Evolutionary conservation across 345 rosid genomes (phyloP).

Genomic region (Rhizophora mangle): DNA sequence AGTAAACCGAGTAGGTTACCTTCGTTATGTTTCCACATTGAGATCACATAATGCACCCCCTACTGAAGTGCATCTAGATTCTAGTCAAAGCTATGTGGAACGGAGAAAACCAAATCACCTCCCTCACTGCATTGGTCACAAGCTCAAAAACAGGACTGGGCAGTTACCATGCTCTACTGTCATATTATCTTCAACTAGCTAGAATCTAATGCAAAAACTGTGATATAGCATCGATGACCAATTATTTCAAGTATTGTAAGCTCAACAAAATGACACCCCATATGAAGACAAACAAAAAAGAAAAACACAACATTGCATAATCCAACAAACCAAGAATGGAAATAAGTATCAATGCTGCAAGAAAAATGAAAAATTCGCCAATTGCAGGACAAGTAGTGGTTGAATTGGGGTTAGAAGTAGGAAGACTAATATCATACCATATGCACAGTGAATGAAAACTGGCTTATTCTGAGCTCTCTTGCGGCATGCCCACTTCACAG

Average conservation of each 20-base stretch:
- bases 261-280: background rate
- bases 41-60: no score
- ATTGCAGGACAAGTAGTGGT: background rate
- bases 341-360: background rate
- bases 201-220: background rate
- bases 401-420: no score
- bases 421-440: conserved; percentile 41
- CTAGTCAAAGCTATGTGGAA: no score
- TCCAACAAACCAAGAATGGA: no score
- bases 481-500: conserved; percentile 69
- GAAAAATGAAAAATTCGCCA: background rate
- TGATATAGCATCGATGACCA: background rate
- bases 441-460: conserved; percentile 61
- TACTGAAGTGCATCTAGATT: no score
- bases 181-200: background rate
- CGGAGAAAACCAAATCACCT: no score
- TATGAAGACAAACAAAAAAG: no score
- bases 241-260: background rate
- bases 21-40: no score
- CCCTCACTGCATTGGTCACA: no score
- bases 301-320: no score
- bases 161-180: background rate
- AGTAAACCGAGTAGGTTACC: no score
- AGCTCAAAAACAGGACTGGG: no score
- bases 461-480: conserved; percentile 60